Evolutionary conservation across 306 rosid species (phyloP), one percentile per base, ranked within the genome.

Genomic region (Cicer cuneatum): DNA sequence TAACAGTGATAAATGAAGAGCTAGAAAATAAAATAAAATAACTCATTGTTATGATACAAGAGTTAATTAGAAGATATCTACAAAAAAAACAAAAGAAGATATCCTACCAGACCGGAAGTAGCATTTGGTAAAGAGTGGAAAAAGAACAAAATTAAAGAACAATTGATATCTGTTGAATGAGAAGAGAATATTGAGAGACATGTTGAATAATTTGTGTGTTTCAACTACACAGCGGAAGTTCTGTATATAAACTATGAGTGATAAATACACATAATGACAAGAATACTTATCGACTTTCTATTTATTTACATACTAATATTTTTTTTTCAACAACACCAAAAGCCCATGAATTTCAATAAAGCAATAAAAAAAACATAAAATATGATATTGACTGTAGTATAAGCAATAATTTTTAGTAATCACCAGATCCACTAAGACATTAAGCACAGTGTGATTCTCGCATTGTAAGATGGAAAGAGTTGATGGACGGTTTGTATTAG

Each of bases 401-500:
- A 81, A 53, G 37, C 69, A 77, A 57, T 24, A 43, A 65, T 21
- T 80, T 80, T 62, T 37, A 51, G 18, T 14, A 35, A 46, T 83
- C 88, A 94, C 98, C 91, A 70, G 63, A 83, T 94, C 98, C 24
- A 94, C 88, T 61, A 94, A 81, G 78, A 88, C 98, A 81, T 94
- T 94, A 40, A 78, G 5, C 81, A 94, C 97, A 2, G 88, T 89
- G 72, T 84, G 83, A 81, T 80, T 94, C 71, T 89, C 96, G 8
- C 87, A 89, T 60, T 88, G 84, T 74, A 94, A 69, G 76, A 85
- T 75, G 18, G 94, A 89, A 77, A 89, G 85, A 73, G 82, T 74
- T 8, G 98, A 80, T 39, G 95, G 98, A 86, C 88, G 89, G 7
- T 64, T 29, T 86, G 98, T 93, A 66, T 84, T 81, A 71, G 98